phyloP scores from a whole-genome alignment of 2,329 filamentous ascomycete species.

The Scytalidium lignicola region DNA sequence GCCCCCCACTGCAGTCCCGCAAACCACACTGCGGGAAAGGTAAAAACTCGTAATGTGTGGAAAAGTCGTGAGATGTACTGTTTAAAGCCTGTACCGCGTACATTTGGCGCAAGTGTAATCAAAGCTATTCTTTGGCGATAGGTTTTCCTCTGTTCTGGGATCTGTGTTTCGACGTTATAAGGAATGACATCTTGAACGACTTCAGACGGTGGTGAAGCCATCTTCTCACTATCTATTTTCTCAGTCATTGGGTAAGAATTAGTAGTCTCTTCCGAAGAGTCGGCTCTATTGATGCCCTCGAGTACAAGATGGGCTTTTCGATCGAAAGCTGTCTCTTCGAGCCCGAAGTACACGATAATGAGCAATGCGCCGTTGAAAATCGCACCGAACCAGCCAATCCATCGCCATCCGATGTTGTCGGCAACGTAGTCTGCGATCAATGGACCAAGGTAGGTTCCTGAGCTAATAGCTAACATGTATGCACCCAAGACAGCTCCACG shows the following conservation, averaged over 20 bases:
- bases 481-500: conserved; percentile 48
- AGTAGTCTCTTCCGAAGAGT: too few species aligned
- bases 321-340: conserved; percentile 49
- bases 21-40: conserved; percentile 51
- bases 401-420: conserved; percentile 45
- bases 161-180: conserved; percentile 9
- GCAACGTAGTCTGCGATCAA: conserved; percentile 47
- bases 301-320: conserved; percentile 17
- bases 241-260: conserved; percentile 20
- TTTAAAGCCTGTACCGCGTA: conserved; percentile 46
- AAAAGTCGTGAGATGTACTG: conserved; percentile 49
- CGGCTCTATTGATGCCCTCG: conserved; percentile 29
- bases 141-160: conserved; percentile 15
- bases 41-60: conserved; percentile 50
- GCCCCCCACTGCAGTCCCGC: conserved; percentile 54
- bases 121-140: conserved; percentile 49
- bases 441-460: conserved; percentile 52
- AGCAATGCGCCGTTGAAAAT: conserved; percentile 41
- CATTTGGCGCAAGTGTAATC: conserved; percentile 50
- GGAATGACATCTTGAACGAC: conserved; percentile 13
- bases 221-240: conserved; percentile 18
- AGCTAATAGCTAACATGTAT: conserved; percentile 49
- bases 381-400: conserved; percentile 47
- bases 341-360: conserved; percentile 43
- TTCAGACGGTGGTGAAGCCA: background rate